Base-by-base conservation (phyloP, 352 stramenopile genomes). In the Thalassiosira mediterranea region DNA sequence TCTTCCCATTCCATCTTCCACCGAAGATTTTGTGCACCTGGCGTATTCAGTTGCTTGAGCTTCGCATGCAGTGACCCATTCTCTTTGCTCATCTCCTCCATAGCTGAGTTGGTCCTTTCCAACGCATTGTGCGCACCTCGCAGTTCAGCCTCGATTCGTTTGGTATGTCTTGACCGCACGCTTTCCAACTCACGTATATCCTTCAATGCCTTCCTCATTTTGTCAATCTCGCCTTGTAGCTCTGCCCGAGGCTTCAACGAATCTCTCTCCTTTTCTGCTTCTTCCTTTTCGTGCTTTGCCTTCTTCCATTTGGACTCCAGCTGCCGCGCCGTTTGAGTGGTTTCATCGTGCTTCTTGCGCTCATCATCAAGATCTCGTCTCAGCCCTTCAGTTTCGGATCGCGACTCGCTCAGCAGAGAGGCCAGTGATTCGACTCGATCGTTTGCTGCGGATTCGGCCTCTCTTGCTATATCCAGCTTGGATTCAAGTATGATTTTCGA, bases 1-100 rank as follows among this genome's bases (percentile, higher is more conserved):
- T 68, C 57, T 49, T 61, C 40, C 21, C 31, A 47, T 61, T 76
- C 37, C 34, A 76, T 67, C 32, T 64, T 59, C 67, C 58, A 62
- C 57, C 48, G 38, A n/a, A n/a, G n/a, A n/a, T n/a, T n/a, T 32
- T 61, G 5, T 28, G 46, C 10, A 40, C 46, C 46, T 19, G 67
- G 59, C 29, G 51, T 64, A 31, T 54, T 28, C n/a, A 28, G 62
- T 15, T 40, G 21, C 13, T 28, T 58, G 11, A 63, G 31, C 29
- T 57, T 19, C 56, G 37, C 48, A 57, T 31, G 34, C 38, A 63
- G 57, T 47, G 47, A 64, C 19, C 57, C 31, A 28, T 70, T 76
- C 23, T 76, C 48, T n/a, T 26, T 48, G 19, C 63, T 10, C 38
- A 70, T 28, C 53, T 58, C 21, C 28, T 69, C 58, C 37, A 76